Conservation (phyloP, 2,329 filamentous ascomycete species). For the Ilyonectria destructans region DNA sequence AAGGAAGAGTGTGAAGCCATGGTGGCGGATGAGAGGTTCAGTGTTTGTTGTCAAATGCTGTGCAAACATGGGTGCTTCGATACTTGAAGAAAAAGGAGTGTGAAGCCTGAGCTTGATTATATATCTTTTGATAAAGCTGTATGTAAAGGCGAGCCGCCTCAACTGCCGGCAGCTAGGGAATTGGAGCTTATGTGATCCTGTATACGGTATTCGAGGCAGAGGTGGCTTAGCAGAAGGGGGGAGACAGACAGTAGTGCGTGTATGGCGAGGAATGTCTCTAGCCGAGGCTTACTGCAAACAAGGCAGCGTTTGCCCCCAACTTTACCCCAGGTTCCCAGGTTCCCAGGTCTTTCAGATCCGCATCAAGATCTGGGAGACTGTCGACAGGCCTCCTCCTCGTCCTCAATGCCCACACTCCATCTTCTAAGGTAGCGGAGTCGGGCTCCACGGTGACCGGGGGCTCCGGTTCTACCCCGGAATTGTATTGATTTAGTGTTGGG, state of each 20-base stretch:
- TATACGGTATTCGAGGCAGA: background rate
- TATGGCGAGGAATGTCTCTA: background rate
- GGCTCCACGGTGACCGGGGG: background rate
- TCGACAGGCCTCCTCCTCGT: background rate
- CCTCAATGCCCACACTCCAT: background rate
- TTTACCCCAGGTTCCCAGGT: background rate
- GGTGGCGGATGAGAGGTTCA: background rate
- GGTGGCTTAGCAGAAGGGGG: background rate
- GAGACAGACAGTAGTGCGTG: background rate
- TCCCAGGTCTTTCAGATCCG: background rate
- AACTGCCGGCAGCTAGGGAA: background rate
- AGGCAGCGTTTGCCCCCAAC: background rate
- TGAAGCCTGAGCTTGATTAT: too few relatives aligned
- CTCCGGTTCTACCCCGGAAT: background rate
- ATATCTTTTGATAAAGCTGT: background rate
- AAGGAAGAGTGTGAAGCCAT: conserved; percentile 3
- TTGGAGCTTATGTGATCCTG: background rate
- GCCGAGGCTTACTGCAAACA: background rate
- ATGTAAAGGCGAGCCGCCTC: background rate
- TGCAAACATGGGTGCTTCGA: background rate
- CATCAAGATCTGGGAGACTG: background rate
- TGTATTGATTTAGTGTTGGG: background rate
- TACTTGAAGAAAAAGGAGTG: background rate
- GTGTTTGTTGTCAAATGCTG: background rate
- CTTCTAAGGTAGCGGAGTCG: background rate